These are phyloP conservation scores for Allantophomopsis lycopodina DNA, from an alignment of 2,329 filamentous ascomycete genomes.

Conservation along the genomic window DNA sequence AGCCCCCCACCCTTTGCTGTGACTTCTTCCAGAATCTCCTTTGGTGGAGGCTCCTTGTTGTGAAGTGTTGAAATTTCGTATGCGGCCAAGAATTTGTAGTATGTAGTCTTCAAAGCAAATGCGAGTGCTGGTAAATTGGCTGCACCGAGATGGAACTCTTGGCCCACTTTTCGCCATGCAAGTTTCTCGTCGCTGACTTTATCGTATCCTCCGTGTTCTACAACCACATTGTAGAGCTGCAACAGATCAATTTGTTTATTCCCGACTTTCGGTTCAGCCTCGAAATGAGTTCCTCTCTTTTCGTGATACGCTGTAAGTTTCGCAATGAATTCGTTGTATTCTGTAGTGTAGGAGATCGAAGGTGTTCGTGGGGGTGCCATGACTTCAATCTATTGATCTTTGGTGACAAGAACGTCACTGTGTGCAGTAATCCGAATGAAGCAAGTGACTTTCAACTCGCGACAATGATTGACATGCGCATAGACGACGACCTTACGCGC, in stretches of 20 bases:
- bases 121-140: conserved; percentile 71
- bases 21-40: conserved; percentile 69
- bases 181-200: conserved; percentile 72
- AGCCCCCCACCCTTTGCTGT: conserved; percentile 70
- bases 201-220: conserved; percentile 73
- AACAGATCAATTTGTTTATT: conserved; percentile 62
- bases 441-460: neutral
- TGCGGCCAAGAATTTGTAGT: conserved; percentile 79
- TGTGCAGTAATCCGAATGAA: neutral
- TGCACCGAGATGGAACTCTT: conserved; percentile 61
- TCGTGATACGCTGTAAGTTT: conserved; percentile 62
- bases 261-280: conserved; percentile 71
- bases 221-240: conserved; percentile 66
- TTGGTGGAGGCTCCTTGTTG: conserved; percentile 70
- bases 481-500: conserved; percentile 5
- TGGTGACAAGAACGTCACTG: conserved; percentile 7
- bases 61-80: conserved; percentile 74
- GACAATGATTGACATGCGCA: neutral
- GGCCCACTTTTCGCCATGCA: conserved; percentile 66
- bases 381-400: neutral
- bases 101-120: conserved; percentile 75
- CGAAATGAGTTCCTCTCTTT: conserved; percentile 65
- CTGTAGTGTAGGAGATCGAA: conserved; percentile 33
- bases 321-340: conserved; percentile 69
- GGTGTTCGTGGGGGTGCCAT: conserved; percentile 12